Evolutionary conservation across 495 filamentous ascomycete species (phyloP).

Genomic region (Staphylotrichum tortipilum): DNA sequence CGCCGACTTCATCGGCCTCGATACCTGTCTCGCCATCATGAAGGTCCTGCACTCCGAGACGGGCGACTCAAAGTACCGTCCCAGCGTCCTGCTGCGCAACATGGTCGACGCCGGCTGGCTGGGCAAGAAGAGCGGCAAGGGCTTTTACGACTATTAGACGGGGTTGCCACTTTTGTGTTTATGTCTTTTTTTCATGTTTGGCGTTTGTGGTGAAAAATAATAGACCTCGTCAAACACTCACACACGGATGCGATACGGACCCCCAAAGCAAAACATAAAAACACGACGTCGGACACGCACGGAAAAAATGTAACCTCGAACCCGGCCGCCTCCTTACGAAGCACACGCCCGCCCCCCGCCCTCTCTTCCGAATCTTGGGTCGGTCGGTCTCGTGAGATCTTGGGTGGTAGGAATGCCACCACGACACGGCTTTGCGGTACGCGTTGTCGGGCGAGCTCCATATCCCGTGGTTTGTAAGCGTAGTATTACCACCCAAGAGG

Average conservation of each 20-base stretch:
- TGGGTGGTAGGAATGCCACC: no score
- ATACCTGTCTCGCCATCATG: constrained; percentile 97
- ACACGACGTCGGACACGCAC: background rate
- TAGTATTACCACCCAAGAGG: background rate
- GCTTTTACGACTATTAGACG: constrained; percentile 77
- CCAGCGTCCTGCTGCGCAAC: constrained; percentile 72
- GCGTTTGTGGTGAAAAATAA: no score
- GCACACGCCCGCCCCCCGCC: no score
- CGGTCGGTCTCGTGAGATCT: no score
- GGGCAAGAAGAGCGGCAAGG: constrained; percentile 94
- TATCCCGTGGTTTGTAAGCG: background rate
- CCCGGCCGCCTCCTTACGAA: no score
- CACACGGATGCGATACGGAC: no score
- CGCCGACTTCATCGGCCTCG: constrained; percentile 95
- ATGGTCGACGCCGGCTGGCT: constrained; percentile 99
- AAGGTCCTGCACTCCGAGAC: constrained; percentile 87
- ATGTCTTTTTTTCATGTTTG: background rate
- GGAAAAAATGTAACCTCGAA: background rate
- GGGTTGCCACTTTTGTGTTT: no score
- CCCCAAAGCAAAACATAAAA: no score
- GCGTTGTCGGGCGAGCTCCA: background rate
- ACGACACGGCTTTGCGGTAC: no score
- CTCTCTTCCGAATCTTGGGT: background rate
- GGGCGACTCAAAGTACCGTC: constrained; percentile 90
- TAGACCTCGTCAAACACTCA: no score